Evolutionary conservation across 176 grass and related monocot genomes (phyloP), one percentile per base, ranked within the genome.

Genomic region (Triticum monococcum): DNA sequence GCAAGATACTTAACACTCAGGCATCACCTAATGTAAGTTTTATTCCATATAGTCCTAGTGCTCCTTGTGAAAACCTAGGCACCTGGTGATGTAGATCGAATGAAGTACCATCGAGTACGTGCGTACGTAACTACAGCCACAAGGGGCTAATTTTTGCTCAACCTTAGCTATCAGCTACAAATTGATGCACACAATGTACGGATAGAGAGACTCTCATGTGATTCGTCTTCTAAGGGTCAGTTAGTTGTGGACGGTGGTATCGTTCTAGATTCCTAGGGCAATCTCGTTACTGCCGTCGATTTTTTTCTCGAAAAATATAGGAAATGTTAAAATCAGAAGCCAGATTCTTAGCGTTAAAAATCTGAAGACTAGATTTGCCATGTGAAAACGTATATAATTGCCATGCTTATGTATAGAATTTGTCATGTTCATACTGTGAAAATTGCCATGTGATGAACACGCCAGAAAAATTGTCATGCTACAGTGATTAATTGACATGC

Each of bases 111-210:
- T 7, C 9, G 24, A 18, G 41, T 50, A 75, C 41, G 16, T 50
- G 13, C 46, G 46, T 50, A 50, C 46, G 46, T 50, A 50, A 50
- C 6, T 38, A 1, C 5, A 9, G 13, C 7, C 0, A 45, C 11
- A 50, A 10, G 66, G 9, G 13, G 24, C 38, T 26, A 45, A 33
- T 45, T 22, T 52, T 77, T 33, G 26, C 20, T 54, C 13, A 36
- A 16, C 45, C 17, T 46, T 69, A 67, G 38, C 37, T 57, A 75
- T 85, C 62, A 86, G 24, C 48, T 86, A 16, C 24, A 77, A 25
- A 31, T 69, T 71, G 79, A 83, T 68, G 17, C 12, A 68, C 36
- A 70, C 72, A 61, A 83, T 71, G 80, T 22, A 3, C 13, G 24
- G 32, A 75, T 50, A 25, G 28, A 10, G 71, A 74, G 40, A 26